A percentile compares a stretch with the other conserved stretches of the same genome.
These are phyloP conservation scores for Jacaranda mimosifolia DNA, from an alignment of 257 asterid genomes.

Conservation along the genomic window DNA sequence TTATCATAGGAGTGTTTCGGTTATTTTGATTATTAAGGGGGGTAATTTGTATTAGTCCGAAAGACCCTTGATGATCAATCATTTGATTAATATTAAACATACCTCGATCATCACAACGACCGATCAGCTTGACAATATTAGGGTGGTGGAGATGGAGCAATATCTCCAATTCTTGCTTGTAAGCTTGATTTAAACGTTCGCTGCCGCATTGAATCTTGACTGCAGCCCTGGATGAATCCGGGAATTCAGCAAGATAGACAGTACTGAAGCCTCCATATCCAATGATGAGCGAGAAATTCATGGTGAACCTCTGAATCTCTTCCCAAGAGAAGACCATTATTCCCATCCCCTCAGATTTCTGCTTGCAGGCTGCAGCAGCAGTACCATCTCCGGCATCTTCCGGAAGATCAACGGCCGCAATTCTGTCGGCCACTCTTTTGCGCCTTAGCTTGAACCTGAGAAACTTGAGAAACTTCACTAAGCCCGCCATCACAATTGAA, in stretches of 20 bases:
- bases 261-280: slow-evolving; percentile 81
- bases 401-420: not conserved
- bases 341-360: not conserved
- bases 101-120: slow-evolving; percentile 66
- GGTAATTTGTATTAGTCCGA: too few relatives aligned
- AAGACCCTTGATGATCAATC: too few relatives aligned
- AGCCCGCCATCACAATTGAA: slow-evolving; percentile 1
- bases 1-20: too few relatives aligned
- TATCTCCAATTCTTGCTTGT: slow-evolving; percentile 63
- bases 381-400: slow-evolving; percentile 5
- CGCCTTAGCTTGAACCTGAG: slow-evolving; percentile 36
- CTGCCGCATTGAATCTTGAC: slow-evolving; percentile 65
- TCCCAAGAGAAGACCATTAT: slow-evolving; percentile 39
- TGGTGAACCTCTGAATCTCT: slow-evolving; percentile 48
- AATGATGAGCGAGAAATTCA: slow-evolving; percentile 54
- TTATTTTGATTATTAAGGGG: too few relatives aligned
- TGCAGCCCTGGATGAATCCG: slow-evolving; percentile 53
- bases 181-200: slow-evolving; percentile 57
- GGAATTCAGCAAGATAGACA: slow-evolving; percentile 64
- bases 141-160: slow-evolving; percentile 56
- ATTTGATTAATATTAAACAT: not conserved
- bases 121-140: slow-evolving; percentile 65
- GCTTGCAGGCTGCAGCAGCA: not conserved
- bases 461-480: slow-evolving; percentile 37
- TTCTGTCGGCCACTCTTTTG: slow-evolving; percentile 31